phyloP scores from a whole-genome alignment of 2,329 filamentous ascomycete genomes.

The Hawksworthiomyces lignivorus region DNA sequence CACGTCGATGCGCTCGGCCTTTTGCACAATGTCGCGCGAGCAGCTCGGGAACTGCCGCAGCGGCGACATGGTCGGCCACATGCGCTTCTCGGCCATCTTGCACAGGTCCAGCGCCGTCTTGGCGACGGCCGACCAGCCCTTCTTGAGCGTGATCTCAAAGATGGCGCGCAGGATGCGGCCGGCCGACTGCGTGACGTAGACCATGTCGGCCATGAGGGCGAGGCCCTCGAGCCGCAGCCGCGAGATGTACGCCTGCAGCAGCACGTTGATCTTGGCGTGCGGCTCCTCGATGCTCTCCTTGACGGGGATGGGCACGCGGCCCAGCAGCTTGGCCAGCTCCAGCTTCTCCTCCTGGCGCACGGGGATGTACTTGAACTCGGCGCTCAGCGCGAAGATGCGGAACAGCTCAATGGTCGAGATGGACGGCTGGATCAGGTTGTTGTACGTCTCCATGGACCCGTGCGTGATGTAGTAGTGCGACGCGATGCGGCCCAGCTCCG shows the following conservation, averaged over 20 bases:
- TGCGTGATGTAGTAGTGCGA: slow-evolving; percentile 98
- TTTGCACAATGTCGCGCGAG: slow-evolving; percentile 77
- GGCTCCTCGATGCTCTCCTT: slow-evolving; percentile 97
- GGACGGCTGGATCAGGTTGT: slow-evolving; percentile 85
- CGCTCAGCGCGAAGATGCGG: slow-evolving; percentile 89
- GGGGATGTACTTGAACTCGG: slow-evolving; percentile 98
- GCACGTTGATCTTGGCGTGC: slow-evolving; percentile 95
- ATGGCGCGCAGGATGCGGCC: slow-evolving; percentile 92
- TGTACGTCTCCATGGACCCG: slow-evolving; percentile 95
- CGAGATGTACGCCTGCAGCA: slow-evolving; percentile 94
- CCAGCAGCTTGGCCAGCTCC: slow-evolving; percentile 84
- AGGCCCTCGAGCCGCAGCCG: slow-evolving; percentile 88
- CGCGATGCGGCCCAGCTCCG: slow-evolving; percentile 88
- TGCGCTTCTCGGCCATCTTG: slow-evolving; percentile 98
- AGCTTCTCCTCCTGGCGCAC: slow-evolving; percentile 97
- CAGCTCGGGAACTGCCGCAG: slow-evolving; percentile 82
- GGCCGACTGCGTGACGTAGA: slow-evolving; percentile 96
- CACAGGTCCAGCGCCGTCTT: slow-evolving; percentile 90
- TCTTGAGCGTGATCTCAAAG: slow-evolving; percentile 95
- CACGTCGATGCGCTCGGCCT: slow-evolving; percentile 91
- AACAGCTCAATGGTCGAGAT: slow-evolving; percentile 94
- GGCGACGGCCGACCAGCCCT: slow-evolving; percentile 89
- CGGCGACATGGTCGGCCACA: slow-evolving; percentile 99
- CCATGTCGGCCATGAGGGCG: slow-evolving; percentile 95
- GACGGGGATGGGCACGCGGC: slow-evolving; percentile 86